Base-by-base conservation (phyloP, 1,284 basidiomycete species). In the Irpex lacteus region DNA sequence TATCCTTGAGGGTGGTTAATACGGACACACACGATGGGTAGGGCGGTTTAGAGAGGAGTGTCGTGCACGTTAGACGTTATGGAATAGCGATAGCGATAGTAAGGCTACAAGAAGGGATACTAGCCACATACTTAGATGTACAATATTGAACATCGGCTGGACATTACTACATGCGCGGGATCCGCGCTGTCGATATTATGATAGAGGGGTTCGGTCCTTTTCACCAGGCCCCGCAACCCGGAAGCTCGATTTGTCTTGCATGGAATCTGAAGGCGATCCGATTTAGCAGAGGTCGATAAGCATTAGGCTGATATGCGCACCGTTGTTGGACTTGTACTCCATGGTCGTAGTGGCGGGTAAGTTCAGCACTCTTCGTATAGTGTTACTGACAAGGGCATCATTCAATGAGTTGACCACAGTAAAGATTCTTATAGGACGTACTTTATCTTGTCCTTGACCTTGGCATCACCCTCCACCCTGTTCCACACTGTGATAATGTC, bases 251-350 rank as follows among this genome's bases (percentile, higher is more conserved):
- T 88, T 91, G 78, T 92, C 91, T 71, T 91, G 89, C 85, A 93
- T 88, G 58, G 91, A 92, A 75, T 92, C 91, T 93, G 66, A 4
- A 26, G 32, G 3, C 32, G 26, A 36, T 15, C 40, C 40, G 38
- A 21, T 47, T 53, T 53, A 36, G 50, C 6, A 44, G 50, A 2
- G 21, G 40, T 59, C 3, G 60, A 36, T 3, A 32, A 58, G 34
- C 1, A 21, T 15, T 5, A 40, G 34, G 1, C 47, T 18, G 36
- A 11, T 9, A n/a, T 60, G 60, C 82, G 60, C 67, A 90, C 91
- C 91, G 68, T 91, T 93, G 76, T 94, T 93, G 7, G 90, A 89
- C 76, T 94, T 94, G 73, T 93, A 94, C 73, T 94, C 91, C 88
- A 94, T 89, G 66, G 89, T 82, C 0, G 89, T 92, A 18, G 83